Evolutionary conservation across 331 rosid genomes (phyloP).

Genomic region (Stylosanthes scabra): DNA sequence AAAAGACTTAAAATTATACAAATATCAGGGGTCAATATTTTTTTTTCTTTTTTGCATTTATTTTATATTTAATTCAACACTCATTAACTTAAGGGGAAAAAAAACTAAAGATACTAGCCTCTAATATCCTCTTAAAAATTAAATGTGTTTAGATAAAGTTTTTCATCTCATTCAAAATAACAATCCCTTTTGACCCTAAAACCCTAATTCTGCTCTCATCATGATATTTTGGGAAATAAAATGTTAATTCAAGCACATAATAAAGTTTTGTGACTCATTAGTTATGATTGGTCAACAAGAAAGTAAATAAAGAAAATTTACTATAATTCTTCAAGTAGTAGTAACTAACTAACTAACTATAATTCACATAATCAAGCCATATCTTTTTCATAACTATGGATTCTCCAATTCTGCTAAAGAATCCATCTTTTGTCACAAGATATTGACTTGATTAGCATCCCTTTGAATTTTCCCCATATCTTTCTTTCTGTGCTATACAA

Average conservation of each 20-base stretch:
- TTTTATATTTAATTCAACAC: no score
- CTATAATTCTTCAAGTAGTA: background rate
- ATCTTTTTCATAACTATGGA: slow-evolving; percentile 17
- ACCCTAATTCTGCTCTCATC: background rate
- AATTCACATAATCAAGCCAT: slow-evolving; percentile 20
- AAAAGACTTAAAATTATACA: no score
- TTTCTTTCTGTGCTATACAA: slow-evolving; percentile 24
- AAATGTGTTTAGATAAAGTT: no score
- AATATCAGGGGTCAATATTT: no score
- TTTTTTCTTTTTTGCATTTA: no score
- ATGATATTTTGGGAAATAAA: background rate
- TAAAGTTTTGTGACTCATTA: slow-evolving; percentile 12
- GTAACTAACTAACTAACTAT: slow-evolving; percentile 15
- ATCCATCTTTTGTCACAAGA: slow-evolving; percentile 27
- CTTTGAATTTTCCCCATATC: slow-evolving; percentile 48
- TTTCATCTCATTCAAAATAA: no score
- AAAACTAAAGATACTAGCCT: no score
- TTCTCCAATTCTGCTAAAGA: slow-evolving; percentile 36
- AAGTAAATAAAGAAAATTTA: background rate
- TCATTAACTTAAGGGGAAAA: no score
- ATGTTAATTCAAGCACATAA: background rate
- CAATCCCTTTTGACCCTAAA: no score
- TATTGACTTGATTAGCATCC: slow-evolving; percentile 30
- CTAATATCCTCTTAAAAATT: no score
- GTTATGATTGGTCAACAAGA: background rate